Percentiles rank a stretch among this genome's conserved stretches.
These are phyloP conservation scores for Scheffersomyces segobiensis DNA, from an alignment of 1,139 yeast species.

Conservation along the genomic window DNA sequence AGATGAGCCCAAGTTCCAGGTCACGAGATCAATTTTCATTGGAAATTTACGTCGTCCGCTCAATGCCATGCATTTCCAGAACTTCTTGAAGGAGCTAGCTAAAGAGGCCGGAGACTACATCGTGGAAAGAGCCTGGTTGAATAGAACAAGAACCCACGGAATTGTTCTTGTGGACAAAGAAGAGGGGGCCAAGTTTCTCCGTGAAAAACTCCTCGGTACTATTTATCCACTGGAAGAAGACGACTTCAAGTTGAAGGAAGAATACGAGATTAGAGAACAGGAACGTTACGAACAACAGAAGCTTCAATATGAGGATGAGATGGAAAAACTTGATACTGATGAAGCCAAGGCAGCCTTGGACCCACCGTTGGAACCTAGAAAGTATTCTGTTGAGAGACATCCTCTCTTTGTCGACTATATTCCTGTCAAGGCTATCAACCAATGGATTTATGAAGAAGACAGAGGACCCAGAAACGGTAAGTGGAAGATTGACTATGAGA, in stretches of 20 bases:
- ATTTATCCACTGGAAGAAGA: slow-evolving; percentile 32
- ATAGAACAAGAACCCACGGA: slow-evolving; percentile 41
- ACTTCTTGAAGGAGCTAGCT: slow-evolving; percentile 29
- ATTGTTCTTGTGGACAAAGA: slow-evolving; percentile 40
- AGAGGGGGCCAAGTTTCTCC: slow-evolving; percentile 38
- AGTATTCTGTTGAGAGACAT: slow-evolving; percentile 21
- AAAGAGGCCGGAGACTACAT: slow-evolving; percentile 21
- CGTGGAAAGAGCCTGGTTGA: slow-evolving; percentile 49
- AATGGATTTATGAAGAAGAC: slow-evolving; percentile 50
- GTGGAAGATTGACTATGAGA: slow-evolving; percentile 42
- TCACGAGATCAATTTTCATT: slow-evolving; percentile 44
- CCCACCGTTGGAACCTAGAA: slow-evolving; percentile 20
- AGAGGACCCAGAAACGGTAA: slow-evolving; percentile 44
- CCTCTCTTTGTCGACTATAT: slow-evolving; percentile 42
- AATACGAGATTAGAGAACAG: slow-evolving; percentile 22
- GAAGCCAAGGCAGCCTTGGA: slow-evolving; percentile 7
- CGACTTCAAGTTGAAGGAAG: slow-evolving; percentile 20
- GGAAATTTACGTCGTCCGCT: slow-evolving; percentile 44
- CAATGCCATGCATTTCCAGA: slow-evolving; percentile 39
- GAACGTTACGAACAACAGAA: slow-evolving; percentile 23
- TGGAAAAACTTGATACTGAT: slow-evolving; percentile 9
- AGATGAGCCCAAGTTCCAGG: slow-evolving; percentile 31
- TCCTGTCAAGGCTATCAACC: slow-evolving; percentile 46
- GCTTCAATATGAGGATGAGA: slow-evolving; percentile 16
- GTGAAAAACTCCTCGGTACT: slow-evolving; percentile 32